Evolutionary conservation across 768 basidiomycete species (phyloP).

Genomic region (Hortiboletus campestris): DNA sequence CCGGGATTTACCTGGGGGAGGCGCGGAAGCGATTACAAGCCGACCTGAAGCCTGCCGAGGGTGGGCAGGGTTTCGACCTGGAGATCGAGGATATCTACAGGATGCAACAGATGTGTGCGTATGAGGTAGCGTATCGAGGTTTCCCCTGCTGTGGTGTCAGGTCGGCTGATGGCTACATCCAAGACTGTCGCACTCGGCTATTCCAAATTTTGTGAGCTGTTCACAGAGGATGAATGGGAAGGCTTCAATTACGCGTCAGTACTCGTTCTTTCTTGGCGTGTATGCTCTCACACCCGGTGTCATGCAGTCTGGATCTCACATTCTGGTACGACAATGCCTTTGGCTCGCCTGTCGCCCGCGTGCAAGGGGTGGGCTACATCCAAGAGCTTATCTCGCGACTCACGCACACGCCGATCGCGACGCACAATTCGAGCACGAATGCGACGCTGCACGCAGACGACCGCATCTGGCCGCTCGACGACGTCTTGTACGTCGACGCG

Average conservation of each 20-base stretch:
- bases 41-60: conserved; percentile 36
- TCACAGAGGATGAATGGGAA: conserved; percentile 91
- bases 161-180: background rate
- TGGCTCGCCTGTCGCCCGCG: conserved; percentile 76
- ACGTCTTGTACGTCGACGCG: conserved; percentile 82
- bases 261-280: background rate
- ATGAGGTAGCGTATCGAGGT: conserved; percentile 51
- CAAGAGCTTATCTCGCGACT: conserved; percentile 84
- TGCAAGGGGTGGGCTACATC: conserved; percentile 75
- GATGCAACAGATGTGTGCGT: conserved; percentile 82
- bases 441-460: conserved; percentile 70
- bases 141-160: background rate
- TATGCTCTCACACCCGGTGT: background rate
- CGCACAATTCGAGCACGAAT: conserved; percentile 83
- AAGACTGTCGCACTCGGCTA: conserved; percentile 91
- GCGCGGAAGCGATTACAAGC: conserved; percentile 60
- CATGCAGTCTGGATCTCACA: conserved; percentile 17
- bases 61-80: conserved; percentile 51
- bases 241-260: conserved; percentile 84
- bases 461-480: conserved; percentile 67
- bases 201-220: conserved; percentile 87
- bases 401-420: conserved; percentile 67
- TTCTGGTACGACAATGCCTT: conserved; percentile 67
- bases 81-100: conserved; percentile 67
- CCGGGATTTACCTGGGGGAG: conserved; percentile 63